These are phyloP conservation scores for Venturia asperata DNA, from an alignment of 2,329 filamentous ascomycete species.

Conservation along the genomic window DNA sequence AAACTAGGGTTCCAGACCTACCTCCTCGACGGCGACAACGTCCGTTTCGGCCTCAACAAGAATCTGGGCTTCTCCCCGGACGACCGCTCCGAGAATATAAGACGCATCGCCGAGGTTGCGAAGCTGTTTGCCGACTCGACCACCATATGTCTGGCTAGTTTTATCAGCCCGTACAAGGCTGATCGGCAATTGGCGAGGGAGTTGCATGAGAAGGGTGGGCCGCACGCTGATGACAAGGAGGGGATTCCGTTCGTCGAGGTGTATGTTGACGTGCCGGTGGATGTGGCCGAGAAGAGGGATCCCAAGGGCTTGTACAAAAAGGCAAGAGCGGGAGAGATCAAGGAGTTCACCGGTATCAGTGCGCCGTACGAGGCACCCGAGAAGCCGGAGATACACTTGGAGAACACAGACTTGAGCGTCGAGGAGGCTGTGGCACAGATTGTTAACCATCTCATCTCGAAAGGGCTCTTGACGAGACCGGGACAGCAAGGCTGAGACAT, in stretches of 20 bases:
- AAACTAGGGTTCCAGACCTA: conserved; percentile 78
- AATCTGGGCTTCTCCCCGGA: conserved; percentile 90
- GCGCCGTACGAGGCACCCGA: conserved; percentile 90
- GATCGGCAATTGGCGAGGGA: conserved; percentile 77
- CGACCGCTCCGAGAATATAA: conserved; percentile 96
- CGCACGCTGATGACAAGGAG: conserved; percentile 47
- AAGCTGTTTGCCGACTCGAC: conserved; percentile 92
- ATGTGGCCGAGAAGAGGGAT: conserved; percentile 88
- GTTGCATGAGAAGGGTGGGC: conserved; percentile 57
- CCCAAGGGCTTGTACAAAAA: conserved; percentile 98
- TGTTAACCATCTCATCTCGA: conserved; percentile 65
- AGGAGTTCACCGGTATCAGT: conserved; percentile 93
- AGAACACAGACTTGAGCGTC: conserved; percentile 72
- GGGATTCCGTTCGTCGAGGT: conserved; percentile 88
- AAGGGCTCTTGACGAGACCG: conserved; percentile 51
- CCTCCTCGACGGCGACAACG: conserved; percentile 95
- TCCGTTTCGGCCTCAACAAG: conserved; percentile 96
- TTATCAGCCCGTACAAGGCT: conserved; percentile 90
- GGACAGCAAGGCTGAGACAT: conserved; percentile 9
- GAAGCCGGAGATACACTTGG: conserved; percentile 79
- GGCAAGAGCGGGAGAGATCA: conserved; percentile 86
- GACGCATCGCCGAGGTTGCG: conserved; percentile 87
- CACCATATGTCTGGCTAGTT: conserved; percentile 84
- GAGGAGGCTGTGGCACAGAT: conserved; percentile 87
- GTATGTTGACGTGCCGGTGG: conserved; percentile 82